phyloP scores from a whole-genome alignment of 140 eudicot genomes.

The Anethum foeniculum region DNA sequence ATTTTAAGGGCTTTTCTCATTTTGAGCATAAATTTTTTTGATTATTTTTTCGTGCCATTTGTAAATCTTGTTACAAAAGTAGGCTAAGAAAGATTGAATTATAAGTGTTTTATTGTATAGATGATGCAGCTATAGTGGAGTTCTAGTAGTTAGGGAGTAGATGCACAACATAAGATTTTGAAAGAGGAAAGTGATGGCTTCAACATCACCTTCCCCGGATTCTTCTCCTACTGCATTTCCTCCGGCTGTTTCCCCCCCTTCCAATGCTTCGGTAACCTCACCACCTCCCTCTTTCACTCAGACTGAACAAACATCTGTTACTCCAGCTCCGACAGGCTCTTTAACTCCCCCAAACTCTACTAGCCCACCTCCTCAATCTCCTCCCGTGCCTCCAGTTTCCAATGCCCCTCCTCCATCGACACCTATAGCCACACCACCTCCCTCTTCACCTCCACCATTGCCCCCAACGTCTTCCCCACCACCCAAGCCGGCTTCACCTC shows the following conservation, averaged over 20 bases:
- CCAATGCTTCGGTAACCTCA: constrained; percentile 17
- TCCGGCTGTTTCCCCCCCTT: constrained; percentile 22
- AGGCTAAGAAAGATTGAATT: neutral
- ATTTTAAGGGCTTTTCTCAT: neutral
- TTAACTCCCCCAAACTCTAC: constrained; percentile 14
- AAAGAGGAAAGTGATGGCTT: constrained; percentile 32
- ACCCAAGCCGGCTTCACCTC: constrained; percentile 24
- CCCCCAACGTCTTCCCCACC: constrained; percentile 17
- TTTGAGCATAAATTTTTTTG: neutral
- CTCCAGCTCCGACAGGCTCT: constrained; percentile 25
- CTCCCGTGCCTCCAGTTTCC: constrained; percentile 12
- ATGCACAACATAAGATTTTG: constrained; percentile 6
- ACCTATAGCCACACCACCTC: constrained; percentile 14
- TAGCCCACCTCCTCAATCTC: constrained; percentile 28
- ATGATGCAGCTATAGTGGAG: constrained; percentile 20
- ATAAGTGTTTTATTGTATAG: neutral
- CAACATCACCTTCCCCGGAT: constrained; percentile 49
- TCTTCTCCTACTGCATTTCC: constrained; percentile 32
- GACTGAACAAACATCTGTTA: constrained; percentile 25
- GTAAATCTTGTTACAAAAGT: neutral
- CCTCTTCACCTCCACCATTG: constrained; percentile 10
- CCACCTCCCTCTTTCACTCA: constrained; percentile 20
- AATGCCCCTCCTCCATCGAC: constrained; percentile 12
- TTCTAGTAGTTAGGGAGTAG: constrained; percentile 13
- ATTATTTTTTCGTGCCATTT: neutral